phyloP scores from a whole-genome alignment of 148 eudicot species.

The Vaccinium vitisidaea region DNA sequence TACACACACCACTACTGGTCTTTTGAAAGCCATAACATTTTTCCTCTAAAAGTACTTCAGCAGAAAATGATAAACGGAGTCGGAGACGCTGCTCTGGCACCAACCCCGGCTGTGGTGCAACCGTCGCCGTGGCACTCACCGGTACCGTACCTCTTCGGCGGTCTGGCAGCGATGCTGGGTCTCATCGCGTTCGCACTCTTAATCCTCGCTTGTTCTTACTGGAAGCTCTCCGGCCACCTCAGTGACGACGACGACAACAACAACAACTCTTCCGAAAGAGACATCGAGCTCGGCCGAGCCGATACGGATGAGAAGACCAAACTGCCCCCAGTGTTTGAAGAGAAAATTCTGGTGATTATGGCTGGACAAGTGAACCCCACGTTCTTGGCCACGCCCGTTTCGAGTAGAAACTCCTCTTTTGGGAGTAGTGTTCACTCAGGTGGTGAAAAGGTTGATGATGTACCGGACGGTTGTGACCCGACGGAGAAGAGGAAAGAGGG shows the following conservation, averaged over 20 bases:
- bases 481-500: slow-evolving; percentile 7
- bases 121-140: slow-evolving; percentile 78
- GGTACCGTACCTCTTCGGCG: slow-evolving; percentile 77
- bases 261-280: slow-evolving; percentile 26
- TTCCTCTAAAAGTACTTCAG: neutral
- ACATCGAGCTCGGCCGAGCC: slow-evolving; percentile 40
- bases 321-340: slow-evolving; percentile 25
- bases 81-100: slow-evolving; percentile 7
- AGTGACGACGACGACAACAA: slow-evolving; percentile 14
- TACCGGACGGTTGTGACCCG: slow-evolving; percentile 10
- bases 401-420: slow-evolving; percentile 30
- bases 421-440: slow-evolving; percentile 28
- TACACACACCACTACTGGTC: neutral
- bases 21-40: neutral
- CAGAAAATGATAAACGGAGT: slow-evolving; percentile 27
- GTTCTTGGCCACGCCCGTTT: slow-evolving; percentile 56
- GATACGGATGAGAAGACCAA: slow-evolving; percentile 18
- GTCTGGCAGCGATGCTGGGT: slow-evolving; percentile 76
- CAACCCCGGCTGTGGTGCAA: slow-evolving; percentile 20
- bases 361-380: slow-evolving; percentile 68
- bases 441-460: neutral
- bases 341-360: slow-evolving; percentile 60
- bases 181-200: slow-evolving; percentile 75
- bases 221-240: slow-evolving; percentile 42
- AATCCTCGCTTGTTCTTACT: slow-evolving; percentile 74